These are phyloP conservation scores for Lolium perenne DNA, from an alignment of 176 grass and related monocot species.

Conservation along the genomic window DNA sequence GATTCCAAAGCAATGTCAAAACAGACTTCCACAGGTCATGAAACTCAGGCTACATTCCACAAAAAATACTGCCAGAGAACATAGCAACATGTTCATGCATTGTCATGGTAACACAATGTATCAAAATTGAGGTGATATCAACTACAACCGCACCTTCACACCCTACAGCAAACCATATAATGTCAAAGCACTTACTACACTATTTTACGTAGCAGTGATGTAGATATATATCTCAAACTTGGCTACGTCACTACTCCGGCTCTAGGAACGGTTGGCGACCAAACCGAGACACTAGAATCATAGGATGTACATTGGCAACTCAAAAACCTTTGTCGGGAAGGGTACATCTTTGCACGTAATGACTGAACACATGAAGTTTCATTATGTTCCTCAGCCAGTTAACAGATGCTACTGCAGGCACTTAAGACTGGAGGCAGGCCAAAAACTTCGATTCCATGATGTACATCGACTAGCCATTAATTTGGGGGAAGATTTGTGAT, in stretches of 20 bases:
- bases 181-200: slow-evolving; percentile 11
- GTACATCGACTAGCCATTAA: slow-evolving; percentile 64
- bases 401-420: slow-evolving; percentile 27
- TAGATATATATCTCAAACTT: not conserved
- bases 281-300: slow-evolving; percentile 28
- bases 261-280: slow-evolving; percentile 10
- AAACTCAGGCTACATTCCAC: not conserved
- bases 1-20: not conserved
- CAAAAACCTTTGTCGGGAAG: slow-evolving; percentile 5
- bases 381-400: slow-evolving; percentile 18
- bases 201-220: not conserved
- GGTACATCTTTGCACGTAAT: slow-evolving; percentile 26
- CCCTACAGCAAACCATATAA: slow-evolving; percentile 35
- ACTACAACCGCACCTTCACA: slow-evolving; percentile 17
- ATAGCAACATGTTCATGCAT: slow-evolving; percentile 3
- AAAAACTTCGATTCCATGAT: slow-evolving; percentile 44
- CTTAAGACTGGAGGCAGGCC: slow-evolving; percentile 27
- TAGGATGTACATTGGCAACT: slow-evolving; percentile 31
- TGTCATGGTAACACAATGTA: slow-evolving; percentile 7
- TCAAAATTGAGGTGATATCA: slow-evolving; percentile 54
- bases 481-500: slow-evolving; percentile 93
- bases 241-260: slow-evolving; percentile 12
- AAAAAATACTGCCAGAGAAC: not conserved
- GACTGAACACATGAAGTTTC: not conserved
- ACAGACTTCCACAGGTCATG: not conserved